Evolutionary conservation across 345 rosid species (phyloP), one percentile per base, ranked within the genome.

Genomic region (Brassica carinata): DNA sequence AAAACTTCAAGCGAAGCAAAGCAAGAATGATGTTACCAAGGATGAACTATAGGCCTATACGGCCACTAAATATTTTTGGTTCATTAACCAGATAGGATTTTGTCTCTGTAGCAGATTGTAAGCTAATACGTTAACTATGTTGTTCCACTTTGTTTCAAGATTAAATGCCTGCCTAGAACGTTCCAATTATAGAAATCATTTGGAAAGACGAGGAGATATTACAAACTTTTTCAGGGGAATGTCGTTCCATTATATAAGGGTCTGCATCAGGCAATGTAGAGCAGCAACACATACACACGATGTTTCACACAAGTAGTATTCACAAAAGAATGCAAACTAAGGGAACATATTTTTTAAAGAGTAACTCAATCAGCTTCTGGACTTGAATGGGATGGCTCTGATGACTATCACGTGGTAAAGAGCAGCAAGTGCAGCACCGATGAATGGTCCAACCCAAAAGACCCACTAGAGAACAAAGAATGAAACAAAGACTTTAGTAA

Each of bases 371-470:
- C 71, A 74, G 83, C 36, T 69, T 67, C 83, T 79, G 71, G 80
- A 74, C 76, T 82, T 85, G 80, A 87, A 89, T 6, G 92, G 85
- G 48, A 82, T 82, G 48, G 92, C 89, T 82, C 88, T 81, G 83
- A 89, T 84, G 78, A 87, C 87, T 19, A 82, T 77, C 70, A 85
- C 84, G 73, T 87, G 87, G 83, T 87, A 89, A 2, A 87, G 81
- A 36, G 92, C 87, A 48, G 89, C 92, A 2, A 87, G 85, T 31
- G 86, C 88, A 43, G 88, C 87, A 27, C 92, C 92, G 23, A 83
- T 74, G 84, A 89, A 84, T 14, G 90, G 90, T 77, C 92, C 91
- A 33, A 87, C 84, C 89, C 90, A 89, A 82, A 85, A 85, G 40
- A 89, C 77, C 90, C 90, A 83, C 85, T 85, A 27, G 26, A 0